phyloP scores from a whole-genome alignment of 1,284 basidiomycete species.

The Trametes hirsuta region DNA sequence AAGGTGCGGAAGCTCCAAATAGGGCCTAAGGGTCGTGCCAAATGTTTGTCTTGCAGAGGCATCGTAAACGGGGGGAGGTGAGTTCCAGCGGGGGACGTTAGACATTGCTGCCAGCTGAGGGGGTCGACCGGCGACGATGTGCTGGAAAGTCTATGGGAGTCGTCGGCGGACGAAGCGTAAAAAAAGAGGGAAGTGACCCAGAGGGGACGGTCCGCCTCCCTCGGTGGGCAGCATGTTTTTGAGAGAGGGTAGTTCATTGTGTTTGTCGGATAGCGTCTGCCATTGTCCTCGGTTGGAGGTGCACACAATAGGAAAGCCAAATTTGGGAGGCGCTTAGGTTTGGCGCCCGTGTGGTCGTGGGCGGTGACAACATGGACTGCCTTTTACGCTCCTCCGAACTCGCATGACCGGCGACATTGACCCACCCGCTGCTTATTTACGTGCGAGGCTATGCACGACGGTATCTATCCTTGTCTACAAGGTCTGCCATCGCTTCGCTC shows the following conservation, averaged over 20 bases:
- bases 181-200: slow-evolving; percentile 28
- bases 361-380: neutral
- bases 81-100: slow-evolving; percentile 39
- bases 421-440: neutral
- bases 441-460: slow-evolving; percentile 3
- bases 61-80: slow-evolving; percentile 60
- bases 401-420: slow-evolving; percentile 1
- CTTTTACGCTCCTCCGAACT: neutral
- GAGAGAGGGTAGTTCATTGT: slow-evolving; percentile 32
- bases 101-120: slow-evolving; percentile 32
- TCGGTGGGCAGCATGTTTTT: slow-evolving; percentile 24
- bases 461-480: neutral
- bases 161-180: slow-evolving; percentile 32
- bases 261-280: slow-evolving; percentile 10
- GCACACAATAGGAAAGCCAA: slow-evolving; percentile 20
- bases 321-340: slow-evolving; percentile 7
- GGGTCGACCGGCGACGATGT: slow-evolving; percentile 54
- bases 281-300: slow-evolving; percentile 19
- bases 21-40: slow-evolving; percentile 69
- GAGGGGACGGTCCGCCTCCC: slow-evolving; percentile 14
- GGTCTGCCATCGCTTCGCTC: too few relatives aligned
- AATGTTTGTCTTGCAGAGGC: slow-evolving; percentile 43
- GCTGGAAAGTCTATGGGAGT: slow-evolving; percentile 27
- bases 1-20: slow-evolving; percentile 81
- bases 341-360: slow-evolving; percentile 1